Evolutionary conservation across 495 filamentous ascomycete genomes (phyloP).

Genomic region (Durotheca rogersii): DNA sequence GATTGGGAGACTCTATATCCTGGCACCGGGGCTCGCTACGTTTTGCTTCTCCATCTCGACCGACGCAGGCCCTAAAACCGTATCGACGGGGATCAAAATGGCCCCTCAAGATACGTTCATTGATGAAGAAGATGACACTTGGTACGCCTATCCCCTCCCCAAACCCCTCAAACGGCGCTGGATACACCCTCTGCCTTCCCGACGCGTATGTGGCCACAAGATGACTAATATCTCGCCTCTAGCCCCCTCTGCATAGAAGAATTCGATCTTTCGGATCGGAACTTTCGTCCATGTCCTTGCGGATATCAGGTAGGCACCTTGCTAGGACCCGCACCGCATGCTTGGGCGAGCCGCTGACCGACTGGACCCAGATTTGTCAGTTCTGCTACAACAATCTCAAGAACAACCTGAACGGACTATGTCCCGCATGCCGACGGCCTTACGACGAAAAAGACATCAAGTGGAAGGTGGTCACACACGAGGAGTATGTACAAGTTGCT

Average conservation of each 20-base stretch:
- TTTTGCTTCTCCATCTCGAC: constrained; percentile 1
- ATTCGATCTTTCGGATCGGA: constrained; percentile 94
- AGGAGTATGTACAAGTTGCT: constrained; percentile 67
- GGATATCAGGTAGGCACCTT: constrained; percentile 80
- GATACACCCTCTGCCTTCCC: no score
- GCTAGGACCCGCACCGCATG: not conserved
- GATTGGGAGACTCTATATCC: not conserved
- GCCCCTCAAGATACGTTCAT: constrained; percentile 92
- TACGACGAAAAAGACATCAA: constrained; percentile 97
- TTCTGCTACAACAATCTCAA: constrained; percentile 99
- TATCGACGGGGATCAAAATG: constrained; percentile 45
- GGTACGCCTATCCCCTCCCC: constrained; percentile 54
- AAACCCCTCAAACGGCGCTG: not conserved
- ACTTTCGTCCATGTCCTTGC: constrained; percentile 96
- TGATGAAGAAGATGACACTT: constrained; percentile 93
- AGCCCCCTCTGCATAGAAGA: constrained; percentile 99
- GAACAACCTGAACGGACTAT: constrained; percentile 90
- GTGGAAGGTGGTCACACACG: constrained; percentile 87
- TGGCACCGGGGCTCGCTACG: constrained; percentile 9
- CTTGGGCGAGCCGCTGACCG: constrained; percentile 16
- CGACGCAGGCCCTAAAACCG: constrained; percentile 15
- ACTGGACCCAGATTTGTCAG: constrained; percentile 77
- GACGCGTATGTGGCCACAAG: no score
- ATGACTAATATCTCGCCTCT: constrained; percentile 26
- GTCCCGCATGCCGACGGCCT: constrained; percentile 89